Evolutionary conservation across 768 basidiomycete genomes (phyloP), one percentile per base, ranked within the genome.

Genomic region (Daedaleopsis sinensis): DNA sequence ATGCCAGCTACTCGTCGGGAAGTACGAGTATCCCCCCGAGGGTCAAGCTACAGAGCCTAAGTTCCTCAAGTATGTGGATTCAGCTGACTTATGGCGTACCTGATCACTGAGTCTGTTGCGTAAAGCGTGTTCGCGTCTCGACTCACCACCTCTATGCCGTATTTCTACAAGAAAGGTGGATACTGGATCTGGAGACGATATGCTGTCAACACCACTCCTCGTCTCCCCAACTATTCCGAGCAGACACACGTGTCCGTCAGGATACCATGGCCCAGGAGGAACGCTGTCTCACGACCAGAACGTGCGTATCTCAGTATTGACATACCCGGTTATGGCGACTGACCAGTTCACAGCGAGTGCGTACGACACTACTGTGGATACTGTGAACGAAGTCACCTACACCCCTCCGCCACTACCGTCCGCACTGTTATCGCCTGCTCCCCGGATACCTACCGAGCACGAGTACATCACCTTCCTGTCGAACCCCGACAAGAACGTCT

Each of bases 51-150:
- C 63, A 7, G 69, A 73, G 55, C 61, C 72, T 10, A 57, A 65
- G 42, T 63, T 66, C 24, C 62, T 68, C 38, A 72, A 73, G 73
- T 74, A 64, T 47, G 74, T 70, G 9, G 5, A 1, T 19, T 36
- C 21, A 5, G 3, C 6, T 13, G 10, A 13, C 42, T 23, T 18
- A 18, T 16, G 5, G 0, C 18, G 46, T 10, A 5, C 13, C 39
- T 35, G 8, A 57, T 61, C 0, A 65, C 36, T 27, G 10, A 18
- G 37, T 13, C 44, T 54, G 61, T 16, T 32, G n/a, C 7, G 27
- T 7, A 32, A 32, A 94, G 92, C 13, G 88, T 94, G 0, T 94
- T 91, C 73, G 93, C 91, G 3, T 82, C 80, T 58, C 89, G 93
- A 32, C 53, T 93, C 43, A 83, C 84, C 47, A 86, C 83, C 11